phyloP scores from a whole-genome alignment of 1,139 yeast species.

The Debaryomyces sp. region DNA sequence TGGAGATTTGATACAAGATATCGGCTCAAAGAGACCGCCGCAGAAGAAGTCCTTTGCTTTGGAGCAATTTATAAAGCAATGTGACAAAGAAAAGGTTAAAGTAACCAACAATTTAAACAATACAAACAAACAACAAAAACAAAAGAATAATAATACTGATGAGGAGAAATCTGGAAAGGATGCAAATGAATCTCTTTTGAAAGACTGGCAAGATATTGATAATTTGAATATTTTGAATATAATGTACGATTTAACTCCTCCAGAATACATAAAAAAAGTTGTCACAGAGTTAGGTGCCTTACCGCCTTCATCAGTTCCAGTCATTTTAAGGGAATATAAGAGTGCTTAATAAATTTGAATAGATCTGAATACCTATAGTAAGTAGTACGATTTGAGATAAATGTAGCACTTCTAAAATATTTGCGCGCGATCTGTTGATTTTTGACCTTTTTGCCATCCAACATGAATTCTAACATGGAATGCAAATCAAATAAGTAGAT shows the following conservation, averaged over 20 bases:
- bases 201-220: slow-evolving; percentile 65
- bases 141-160: slow-evolving; percentile 21
- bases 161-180: slow-evolving; percentile 15
- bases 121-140: slow-evolving; percentile 20
- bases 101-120: slow-evolving; percentile 15
- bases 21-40: slow-evolving; percentile 52
- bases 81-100: slow-evolving; percentile 28
- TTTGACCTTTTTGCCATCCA: slow-evolving; percentile 2
- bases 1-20: slow-evolving; percentile 63
- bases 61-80: slow-evolving; percentile 61
- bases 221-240: slow-evolving; percentile 77
- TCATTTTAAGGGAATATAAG: slow-evolving; percentile 89
- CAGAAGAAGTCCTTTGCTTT: slow-evolving; percentile 66
- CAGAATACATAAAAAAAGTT: slow-evolving; percentile 89
- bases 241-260: slow-evolving; percentile 93
- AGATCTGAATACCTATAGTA: background rate
- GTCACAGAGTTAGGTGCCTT: slow-evolving; percentile 95
- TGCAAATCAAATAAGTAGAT: background rate
- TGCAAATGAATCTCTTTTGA: slow-evolving; percentile 39
- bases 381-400: background rate
- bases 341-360: slow-evolving; percentile 31
- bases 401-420: background rate
- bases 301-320: slow-evolving; percentile 98
- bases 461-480: background rate
- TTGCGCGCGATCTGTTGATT: background rate